Evolutionary conservation across 139 green algal species (phyloP).

Genomic region (Closterium sp.): DNA sequence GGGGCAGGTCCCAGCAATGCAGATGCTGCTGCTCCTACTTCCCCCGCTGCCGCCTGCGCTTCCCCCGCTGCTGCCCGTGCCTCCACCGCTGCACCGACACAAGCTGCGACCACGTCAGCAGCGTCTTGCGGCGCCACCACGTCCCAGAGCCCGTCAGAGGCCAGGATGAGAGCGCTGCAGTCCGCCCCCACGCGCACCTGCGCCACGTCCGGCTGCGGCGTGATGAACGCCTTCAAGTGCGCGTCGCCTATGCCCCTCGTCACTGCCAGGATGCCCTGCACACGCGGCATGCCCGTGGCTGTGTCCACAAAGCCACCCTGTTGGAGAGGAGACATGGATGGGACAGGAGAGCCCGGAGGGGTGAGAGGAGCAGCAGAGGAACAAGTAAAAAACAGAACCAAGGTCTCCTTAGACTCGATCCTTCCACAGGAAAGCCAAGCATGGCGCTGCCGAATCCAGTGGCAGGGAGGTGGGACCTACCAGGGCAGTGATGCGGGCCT

Average conservation of each 20-base stretch:
- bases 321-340: neutral
- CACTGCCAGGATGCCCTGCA: conserved; percentile 56
- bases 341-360: neutral
- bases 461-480: neutral
- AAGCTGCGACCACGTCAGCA: neutral
- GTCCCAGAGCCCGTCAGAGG: conserved; percentile 63
- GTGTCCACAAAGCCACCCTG: conserved; percentile 16
- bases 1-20: neutral
- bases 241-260: conserved; percentile 57
- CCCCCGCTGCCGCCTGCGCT: no score
- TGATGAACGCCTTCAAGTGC: conserved; percentile 47
- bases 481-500: conserved; percentile 46
- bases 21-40: neutral
- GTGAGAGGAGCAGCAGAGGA: neutral
- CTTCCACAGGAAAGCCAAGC: neutral
- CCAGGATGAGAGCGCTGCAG: conserved; percentile 63
- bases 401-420: neutral
- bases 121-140: conserved; percentile 36
- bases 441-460: neutral
- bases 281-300: conserved; percentile 15
- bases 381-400: neutral
- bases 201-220: conserved; percentile 28
- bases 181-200: conserved; percentile 23
- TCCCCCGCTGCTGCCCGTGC: no score
- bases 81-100: neutral